These are phyloP conservation scores for Naegleria gruberi DNA, from an alignment of 208 protist genomes.

Conservation along the genomic window DNA sequence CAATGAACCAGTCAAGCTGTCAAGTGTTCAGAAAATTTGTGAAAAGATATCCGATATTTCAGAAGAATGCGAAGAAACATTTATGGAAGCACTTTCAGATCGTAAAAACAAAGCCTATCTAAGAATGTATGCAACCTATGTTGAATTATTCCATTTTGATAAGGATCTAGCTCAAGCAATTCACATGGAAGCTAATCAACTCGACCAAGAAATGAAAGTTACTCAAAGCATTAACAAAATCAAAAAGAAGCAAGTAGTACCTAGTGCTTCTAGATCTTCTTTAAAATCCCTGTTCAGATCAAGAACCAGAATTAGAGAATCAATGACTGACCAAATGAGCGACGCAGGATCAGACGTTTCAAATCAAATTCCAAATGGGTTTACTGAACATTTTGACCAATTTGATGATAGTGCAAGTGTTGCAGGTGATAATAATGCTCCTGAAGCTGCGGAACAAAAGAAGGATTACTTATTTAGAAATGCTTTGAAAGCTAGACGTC, in stretches of 20 bases:
- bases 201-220: background rate
- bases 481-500: background rate
- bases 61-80: background rate
- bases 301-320: background rate
- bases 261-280: background rate
- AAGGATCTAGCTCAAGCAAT: background rate
- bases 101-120: background rate
- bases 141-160: background rate
- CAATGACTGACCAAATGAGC: background rate
- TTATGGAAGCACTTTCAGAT: background rate
- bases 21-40: background rate
- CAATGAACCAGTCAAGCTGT: background rate
- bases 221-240: background rate
- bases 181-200: background rate
- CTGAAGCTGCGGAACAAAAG: background rate
- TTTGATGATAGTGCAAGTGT: too few relatives aligned
- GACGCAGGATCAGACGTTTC: background rate
- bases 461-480: background rate
- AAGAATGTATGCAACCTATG: background rate
- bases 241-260: background rate
- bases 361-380: background rate
- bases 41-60: background rate
- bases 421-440: too few relatives aligned
- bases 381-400: background rate
- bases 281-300: background rate